Percentiles rank a stretch among this genome's conserved stretches.
These are phyloP conservation scores for Phaseolus coccineus DNA, from an alignment of 331 rosid species.

Conservation along the genomic window DNA sequence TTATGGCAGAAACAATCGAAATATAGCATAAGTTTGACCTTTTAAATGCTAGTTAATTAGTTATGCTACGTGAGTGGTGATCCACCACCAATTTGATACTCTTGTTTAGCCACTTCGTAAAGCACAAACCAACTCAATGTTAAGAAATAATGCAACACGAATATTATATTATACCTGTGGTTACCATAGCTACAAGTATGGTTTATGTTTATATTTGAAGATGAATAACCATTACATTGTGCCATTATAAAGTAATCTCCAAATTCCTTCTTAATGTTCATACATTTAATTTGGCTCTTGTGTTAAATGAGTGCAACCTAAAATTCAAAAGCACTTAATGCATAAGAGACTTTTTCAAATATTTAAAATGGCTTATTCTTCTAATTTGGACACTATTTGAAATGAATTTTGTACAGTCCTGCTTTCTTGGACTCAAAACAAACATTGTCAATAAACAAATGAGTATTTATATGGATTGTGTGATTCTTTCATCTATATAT, in stretches of 20 bases:
- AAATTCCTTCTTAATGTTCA: constrained; percentile 1
- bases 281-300: constrained; percentile 28
- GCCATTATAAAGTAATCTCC: constrained; percentile 32
- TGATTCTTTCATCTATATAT: constrained; percentile 37
- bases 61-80: constrained; percentile 36
- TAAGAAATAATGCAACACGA: background rate
- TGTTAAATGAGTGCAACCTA: constrained; percentile 30
- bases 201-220: constrained; percentile 29
- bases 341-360: constrained; percentile 37
- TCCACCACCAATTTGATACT: constrained; percentile 40
- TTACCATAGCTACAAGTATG: constrained; percentile 30
- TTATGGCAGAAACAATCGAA: constrained; percentile 11
- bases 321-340: background rate
- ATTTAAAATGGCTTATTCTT: constrained; percentile 47
- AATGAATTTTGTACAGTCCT: constrained; percentile 17
- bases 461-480: background rate
- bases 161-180: constrained; percentile 20
- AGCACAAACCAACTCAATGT: constrained; percentile 42
- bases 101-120: constrained; percentile 40
- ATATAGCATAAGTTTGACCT: constrained; percentile 35
- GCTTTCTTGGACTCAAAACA: constrained; percentile 39
- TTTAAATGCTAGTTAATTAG: constrained; percentile 12
- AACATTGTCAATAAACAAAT: constrained; percentile 46
- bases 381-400: constrained; percentile 50
- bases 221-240: constrained; percentile 13